These are phyloP conservation scores for Allium sativum DNA, from an alignment of 106 monocot genomes.

Conservation along the genomic window DNA sequence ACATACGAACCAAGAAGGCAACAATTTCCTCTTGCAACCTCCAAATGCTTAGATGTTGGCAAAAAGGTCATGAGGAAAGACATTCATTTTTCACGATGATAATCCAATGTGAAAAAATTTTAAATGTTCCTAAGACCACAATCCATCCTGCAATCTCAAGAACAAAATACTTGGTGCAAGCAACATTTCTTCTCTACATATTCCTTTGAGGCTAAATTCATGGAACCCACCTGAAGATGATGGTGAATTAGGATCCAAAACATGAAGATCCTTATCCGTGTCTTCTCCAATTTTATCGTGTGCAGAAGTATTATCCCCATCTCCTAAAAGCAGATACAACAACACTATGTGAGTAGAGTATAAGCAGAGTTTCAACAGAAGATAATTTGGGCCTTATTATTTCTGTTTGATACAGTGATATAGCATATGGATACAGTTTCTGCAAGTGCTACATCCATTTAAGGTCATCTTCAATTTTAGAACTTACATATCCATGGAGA, in stretches of 20 bases:
- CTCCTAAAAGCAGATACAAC: constrained; percentile 24
- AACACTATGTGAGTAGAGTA: too few species aligned
- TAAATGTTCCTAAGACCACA: constrained; percentile 49
- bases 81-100: constrained; percentile 63
- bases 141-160: constrained; percentile 42
- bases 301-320: constrained; percentile 23
- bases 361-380: too few species aligned
- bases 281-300: constrained; percentile 54
- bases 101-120: constrained; percentile 38
- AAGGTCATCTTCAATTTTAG: too few species aligned
- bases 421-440: neutral
- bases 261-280: constrained; percentile 52
- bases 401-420: neutral
- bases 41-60: constrained; percentile 63
- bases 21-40: constrained; percentile 66
- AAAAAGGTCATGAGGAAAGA: constrained; percentile 61
- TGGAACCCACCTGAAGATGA: constrained; percentile 99
- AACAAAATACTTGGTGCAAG: constrained; percentile 48
- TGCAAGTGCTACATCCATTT: neutral
- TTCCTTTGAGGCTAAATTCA: constrained; percentile 85
- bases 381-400: too few species aligned
- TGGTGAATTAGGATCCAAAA: constrained; percentile 61
- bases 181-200: constrained; percentile 83
- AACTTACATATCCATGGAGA: too few species aligned
- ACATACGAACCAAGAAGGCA: constrained; percentile 92